These are phyloP conservation scores for Epithemia pelagica DNA, from an alignment of 108 stramenopile species.

Conservation along the genomic window DNA sequence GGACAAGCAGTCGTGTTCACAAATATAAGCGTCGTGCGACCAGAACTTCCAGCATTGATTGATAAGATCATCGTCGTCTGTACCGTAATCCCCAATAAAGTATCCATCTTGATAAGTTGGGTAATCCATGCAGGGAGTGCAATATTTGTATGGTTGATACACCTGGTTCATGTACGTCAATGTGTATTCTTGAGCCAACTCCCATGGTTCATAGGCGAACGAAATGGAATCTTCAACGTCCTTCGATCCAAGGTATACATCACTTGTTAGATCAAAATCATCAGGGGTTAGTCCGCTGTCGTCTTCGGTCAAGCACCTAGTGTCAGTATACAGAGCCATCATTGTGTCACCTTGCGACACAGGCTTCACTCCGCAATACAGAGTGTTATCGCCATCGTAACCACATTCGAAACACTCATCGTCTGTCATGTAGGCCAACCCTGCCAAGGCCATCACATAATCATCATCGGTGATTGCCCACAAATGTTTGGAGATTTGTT, in stretches of 20 bases:
- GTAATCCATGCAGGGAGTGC: conserved; percentile 83
- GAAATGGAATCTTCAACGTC: conserved; percentile 32
- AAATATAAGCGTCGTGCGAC: conserved; percentile 70
- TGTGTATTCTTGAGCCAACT: conserved; percentile 72
- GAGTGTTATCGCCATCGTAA: conserved; percentile 28
- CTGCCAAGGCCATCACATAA: conserved; percentile 75
- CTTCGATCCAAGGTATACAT: conserved; percentile 30
- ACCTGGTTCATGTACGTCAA: conserved; percentile 68
- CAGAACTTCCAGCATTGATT: conserved; percentile 91
- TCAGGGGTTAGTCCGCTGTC: conserved; percentile 52
- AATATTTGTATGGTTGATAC: conserved; percentile 62
- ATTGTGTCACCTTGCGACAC: conserved; percentile 44
- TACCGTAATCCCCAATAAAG: conserved; percentile 76
- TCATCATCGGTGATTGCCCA: conserved; percentile 86
- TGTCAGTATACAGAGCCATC: conserved; percentile 74
- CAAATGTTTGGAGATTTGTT: conserved; percentile 86
- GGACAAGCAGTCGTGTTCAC: conserved; percentile 65
- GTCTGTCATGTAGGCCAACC: conserved; percentile 80
- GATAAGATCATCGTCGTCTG: conserved; percentile 83
- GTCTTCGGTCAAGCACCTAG: conserved; percentile 42
- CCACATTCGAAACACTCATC: conserved; percentile 58
- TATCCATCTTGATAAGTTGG: conserved; percentile 88
- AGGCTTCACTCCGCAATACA: conserved; percentile 65
- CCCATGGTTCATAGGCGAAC: conserved; percentile 50
- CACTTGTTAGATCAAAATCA: conserved; percentile 44